phyloP scores from a whole-genome alignment of 805 yeast genomes.

The Yamadazyma paraphyllophila region DNA sequence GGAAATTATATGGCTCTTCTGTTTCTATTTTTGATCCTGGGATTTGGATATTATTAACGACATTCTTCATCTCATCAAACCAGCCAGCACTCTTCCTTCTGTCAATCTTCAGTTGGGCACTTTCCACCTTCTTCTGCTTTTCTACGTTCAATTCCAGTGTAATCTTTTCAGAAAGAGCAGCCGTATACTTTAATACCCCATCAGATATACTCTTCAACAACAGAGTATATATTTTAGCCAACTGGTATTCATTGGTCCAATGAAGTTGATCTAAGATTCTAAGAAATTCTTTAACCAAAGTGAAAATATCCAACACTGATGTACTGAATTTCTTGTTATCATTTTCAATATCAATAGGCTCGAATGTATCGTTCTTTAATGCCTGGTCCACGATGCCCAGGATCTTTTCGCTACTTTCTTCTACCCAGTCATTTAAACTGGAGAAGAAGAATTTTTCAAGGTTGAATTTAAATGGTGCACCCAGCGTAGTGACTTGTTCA shows the following conservation, averaged over 20 bases:
- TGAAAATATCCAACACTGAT: slow-evolving; percentile 67
- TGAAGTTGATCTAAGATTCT: slow-evolving; percentile 54
- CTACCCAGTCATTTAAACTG: slow-evolving; percentile 36
- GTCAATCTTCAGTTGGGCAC: slow-evolving; percentile 17
- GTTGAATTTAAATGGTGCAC: slow-evolving; percentile 46
- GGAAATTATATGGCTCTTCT: slow-evolving; percentile 56
- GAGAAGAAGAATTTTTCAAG: slow-evolving; percentile 55
- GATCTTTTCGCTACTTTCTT: slow-evolving; percentile 47
- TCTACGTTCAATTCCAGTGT: slow-evolving; percentile 43
- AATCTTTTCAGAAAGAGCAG: slow-evolving; percentile 33
- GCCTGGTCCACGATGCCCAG: slow-evolving; percentile 52
- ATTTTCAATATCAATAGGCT: slow-evolving; percentile 45
- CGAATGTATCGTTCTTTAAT: slow-evolving; percentile 55
- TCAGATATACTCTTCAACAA: slow-evolving; percentile 63
- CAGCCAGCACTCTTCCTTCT: slow-evolving; percentile 32
- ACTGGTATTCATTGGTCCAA: slow-evolving; percentile 67
- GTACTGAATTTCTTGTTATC: slow-evolving; percentile 48
- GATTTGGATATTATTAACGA: slow-evolving; percentile 40
- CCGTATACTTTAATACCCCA: slow-evolving; percentile 53
- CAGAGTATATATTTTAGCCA: slow-evolving; percentile 58
- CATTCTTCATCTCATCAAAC: slow-evolving; percentile 55
- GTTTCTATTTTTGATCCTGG: slow-evolving; percentile 27
- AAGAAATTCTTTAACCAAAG: slow-evolving; percentile 57
- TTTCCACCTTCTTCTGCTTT: slow-evolving; percentile 17
- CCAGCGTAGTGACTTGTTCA: slow-evolving; percentile 43